Conservation (phyloP, 2,329 filamentous ascomycete genomes). For the Scytalidium lignicola region DNA sequence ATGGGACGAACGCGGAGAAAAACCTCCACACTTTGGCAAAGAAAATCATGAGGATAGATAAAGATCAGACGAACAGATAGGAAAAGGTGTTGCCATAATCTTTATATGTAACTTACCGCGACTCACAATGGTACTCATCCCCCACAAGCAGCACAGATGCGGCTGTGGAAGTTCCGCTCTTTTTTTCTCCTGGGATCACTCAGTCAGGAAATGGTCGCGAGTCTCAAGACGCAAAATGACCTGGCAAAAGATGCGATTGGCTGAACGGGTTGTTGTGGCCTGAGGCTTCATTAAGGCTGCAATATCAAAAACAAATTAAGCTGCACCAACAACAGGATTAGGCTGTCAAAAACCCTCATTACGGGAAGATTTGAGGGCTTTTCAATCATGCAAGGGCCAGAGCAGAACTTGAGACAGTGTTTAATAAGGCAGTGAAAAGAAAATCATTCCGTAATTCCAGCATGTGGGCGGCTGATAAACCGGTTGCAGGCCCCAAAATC, state of each 20-base stretch:
- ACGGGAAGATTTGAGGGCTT: background rate
- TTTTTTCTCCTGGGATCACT: background rate
- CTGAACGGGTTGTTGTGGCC: background rate
- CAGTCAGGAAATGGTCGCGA: background rate
- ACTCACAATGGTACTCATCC: background rate
- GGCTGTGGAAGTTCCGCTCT: background rate
- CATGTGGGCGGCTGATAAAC: no score
- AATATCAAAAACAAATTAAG: no score
- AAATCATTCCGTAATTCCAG: no score
- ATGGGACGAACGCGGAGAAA: no score
- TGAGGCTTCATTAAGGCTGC: background rate
- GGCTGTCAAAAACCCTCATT: no score
- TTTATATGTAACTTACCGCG: background rate
- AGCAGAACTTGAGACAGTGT: background rate
- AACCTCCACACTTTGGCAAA: no score
- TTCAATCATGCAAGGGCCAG: background rate
- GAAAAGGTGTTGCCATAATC: background rate
- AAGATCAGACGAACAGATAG: background rate
- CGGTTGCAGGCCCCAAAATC: no score
- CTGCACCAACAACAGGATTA: no score
- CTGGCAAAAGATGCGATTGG: background rate
- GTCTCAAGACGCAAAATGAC: background rate
- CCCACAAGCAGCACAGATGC: background rate
- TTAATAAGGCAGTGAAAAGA: no score
- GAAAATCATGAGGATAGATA: no score